Base-by-base conservation (phyloP, 228 moss, liverwort and hornwort genomes). In the Sphagnum fallax region DNA sequence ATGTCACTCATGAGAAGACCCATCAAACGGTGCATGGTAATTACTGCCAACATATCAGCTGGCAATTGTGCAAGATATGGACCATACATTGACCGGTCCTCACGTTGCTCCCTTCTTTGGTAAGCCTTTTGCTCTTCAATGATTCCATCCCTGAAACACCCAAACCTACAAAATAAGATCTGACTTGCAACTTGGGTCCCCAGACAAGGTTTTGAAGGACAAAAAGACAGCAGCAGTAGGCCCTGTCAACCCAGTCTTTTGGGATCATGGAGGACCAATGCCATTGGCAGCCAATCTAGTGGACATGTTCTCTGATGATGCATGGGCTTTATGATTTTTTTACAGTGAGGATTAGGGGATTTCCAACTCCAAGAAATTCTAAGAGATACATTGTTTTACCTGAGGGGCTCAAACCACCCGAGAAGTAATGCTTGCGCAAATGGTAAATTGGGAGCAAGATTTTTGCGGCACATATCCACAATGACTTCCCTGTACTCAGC, bases 401-500 rank as follows among this genome's bases (percentile, higher is more conserved):
- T 83, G 48, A 94, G 79, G 47, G 91, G 94, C 80, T 95, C 91
- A 65, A 95, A 95, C 91, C 94, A 95, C 52, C 94, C 89, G 65
- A 95, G 75, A 9, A 89, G 78, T 61, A 95, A 76, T 4, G 88
- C 82, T 70, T 91, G 88, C 68, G 90, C 90, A 71, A 87, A 90
- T 4, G 91, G 94, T 16, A 95, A 75, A 79, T 87, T 94, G 1
- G 94, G 90, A 7, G 94, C 94, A 73, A 94, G 77, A 50, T 88
- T 91, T 74, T 90, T 94, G 67, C 86, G 86, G 84, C 94, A 94
- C 94, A 94, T 94, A 75, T 91, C 94, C 61, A 77, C 65, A 79
- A 91, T 88, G 68, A 91, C 57, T 63, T 82, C 77, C 75, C 73
- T 86, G 70, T 94, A 94, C 63, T 88, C 89, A 4, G 78, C 77